Evolutionary conservation across 2,329 filamentous ascomycete species (phyloP), one percentile per base, ranked within the genome.

Genomic region (Fusarium brachygibbosum): DNA sequence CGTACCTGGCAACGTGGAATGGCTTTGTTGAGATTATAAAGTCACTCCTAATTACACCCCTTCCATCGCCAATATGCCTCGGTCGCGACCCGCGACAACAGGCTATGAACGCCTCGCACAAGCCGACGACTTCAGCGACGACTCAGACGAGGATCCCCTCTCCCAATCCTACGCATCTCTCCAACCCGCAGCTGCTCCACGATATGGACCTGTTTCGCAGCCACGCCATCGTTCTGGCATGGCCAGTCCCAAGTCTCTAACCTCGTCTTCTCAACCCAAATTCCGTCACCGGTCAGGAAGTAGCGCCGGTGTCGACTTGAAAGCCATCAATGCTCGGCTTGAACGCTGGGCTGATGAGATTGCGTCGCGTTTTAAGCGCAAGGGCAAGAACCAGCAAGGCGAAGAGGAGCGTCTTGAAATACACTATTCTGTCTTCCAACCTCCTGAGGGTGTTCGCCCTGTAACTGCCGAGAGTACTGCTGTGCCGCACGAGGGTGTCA

Each of bases 281-380:
- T 82, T 84, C 68, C 81, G 81, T 73, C 82, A 74, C 76, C 84
- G 82, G 73, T 81, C 76, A 73, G 86, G 78, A 71, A 92, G 93
- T 77, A 96, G 94, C 74, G 93, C 93, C 21, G 95, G 94, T 5
- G 95, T 99, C 19, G 96, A 99, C 76, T 92, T 99, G 77, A 98
- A 98, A 79, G 96, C 96, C 63, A 98, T 99, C 81, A 99, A 99
- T 80, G 94, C 95, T 62, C 88, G 96, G 25, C 84, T 99, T 28
- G 96, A 99, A 81, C 87, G 93, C 77, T 99, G 96, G 96, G 96
- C 96, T 17, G 96, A 98, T 74, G 96, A 99, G 82, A 98, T 99
- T 76, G 94, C 96, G 31, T 92, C 93, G 72, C 96, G 97, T 75
- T 98, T 99, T 86, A 98, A 97, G 83, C 93, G 94, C 72, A 90